These are phyloP conservation scores for Spiromyces aspiralis DNA, from an alignment of 371 early-diverging fungal genomes.

Conservation along the genomic window DNA sequence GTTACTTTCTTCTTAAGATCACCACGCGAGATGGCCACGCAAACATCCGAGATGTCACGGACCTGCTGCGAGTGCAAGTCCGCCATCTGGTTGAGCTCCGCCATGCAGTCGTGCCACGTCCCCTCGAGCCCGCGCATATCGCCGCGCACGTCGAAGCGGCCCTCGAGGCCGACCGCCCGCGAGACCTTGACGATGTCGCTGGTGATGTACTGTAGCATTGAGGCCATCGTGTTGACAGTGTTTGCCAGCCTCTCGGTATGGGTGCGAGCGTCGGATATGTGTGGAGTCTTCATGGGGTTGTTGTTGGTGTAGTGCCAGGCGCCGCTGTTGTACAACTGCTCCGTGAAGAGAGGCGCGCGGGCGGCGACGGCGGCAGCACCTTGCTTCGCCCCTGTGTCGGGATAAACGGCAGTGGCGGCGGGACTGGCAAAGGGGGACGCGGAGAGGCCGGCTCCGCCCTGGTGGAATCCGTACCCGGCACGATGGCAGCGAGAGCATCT, in stretches of 20 bases:
- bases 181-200: conserved; percentile 40
- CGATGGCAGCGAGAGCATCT: conserved; percentile 20
- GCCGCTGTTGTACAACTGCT: not conserved
- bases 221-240: conserved; percentile 23
- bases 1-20: conserved; percentile 45
- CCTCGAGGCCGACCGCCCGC: conserved; percentile 27
- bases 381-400: not conserved
- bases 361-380: no score
- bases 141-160: conserved; percentile 29
- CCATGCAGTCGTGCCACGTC: conserved; percentile 35
- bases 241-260: conserved; percentile 20
- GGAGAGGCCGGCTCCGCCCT: not conserved
- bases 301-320: not conserved
- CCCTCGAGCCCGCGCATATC: conserved; percentile 29
- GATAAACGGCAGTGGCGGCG: not conserved
- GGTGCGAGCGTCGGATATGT: conserved; percentile 7
- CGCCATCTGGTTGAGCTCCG: conserved; percentile 38
- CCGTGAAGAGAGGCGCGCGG: not conserved
- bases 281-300: conserved; percentile 6
- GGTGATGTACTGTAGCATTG: conserved; percentile 19
- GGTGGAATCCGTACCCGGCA: not conserved
- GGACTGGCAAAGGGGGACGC: conserved; percentile 5
- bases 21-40: conserved; percentile 36
- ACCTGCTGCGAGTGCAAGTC: conserved; percentile 31
- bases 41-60: conserved; percentile 25